Evolutionary conservation across 2,329 filamentous ascomycete species (phyloP).

Genomic region (Paramyrothecium roridum): DNA sequence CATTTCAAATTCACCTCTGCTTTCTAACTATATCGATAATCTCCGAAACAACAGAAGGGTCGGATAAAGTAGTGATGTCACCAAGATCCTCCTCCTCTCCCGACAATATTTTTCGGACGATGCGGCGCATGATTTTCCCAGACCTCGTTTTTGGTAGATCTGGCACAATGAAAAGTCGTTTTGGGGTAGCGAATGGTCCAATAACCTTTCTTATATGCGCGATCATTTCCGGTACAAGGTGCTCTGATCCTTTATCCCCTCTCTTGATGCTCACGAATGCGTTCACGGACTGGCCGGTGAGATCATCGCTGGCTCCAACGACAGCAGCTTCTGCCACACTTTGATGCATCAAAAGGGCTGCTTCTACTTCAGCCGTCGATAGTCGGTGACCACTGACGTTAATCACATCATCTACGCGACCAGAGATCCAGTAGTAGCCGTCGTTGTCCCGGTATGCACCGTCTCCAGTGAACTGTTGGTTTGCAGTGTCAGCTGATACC

Average conservation of each 20-base stretch:
- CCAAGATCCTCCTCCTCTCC: slow-evolving; percentile 92
- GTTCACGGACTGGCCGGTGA: slow-evolving; percentile 90
- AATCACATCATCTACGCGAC: slow-evolving; percentile 92
- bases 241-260: slow-evolving; percentile 48
- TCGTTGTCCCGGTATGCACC: slow-evolving; percentile 90
- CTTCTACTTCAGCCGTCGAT: slow-evolving; percentile 95
- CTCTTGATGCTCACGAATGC: slow-evolving; percentile 83
- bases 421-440: slow-evolving; percentile 97
- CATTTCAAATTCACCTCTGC: too few relatives aligned
- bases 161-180: slow-evolving; percentile 79
- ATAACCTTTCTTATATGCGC: slow-evolving; percentile 91
- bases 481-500: too few relatives aligned
- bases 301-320: slow-evolving; percentile 82
- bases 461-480: slow-evolving; percentile 83
- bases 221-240: slow-evolving; percentile 80
- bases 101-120: slow-evolving; percentile 88
- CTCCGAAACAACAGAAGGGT: slow-evolving; percentile 79
- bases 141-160: slow-evolving; percentile 92
- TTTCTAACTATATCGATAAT: slow-evolving; percentile 59
- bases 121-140: slow-evolving; percentile 95
- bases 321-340: slow-evolving; percentile 92
- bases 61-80: slow-evolving; percentile 83
- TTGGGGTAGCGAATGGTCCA: slow-evolving; percentile 89
- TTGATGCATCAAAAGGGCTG: slow-evolving; percentile 75
- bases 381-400: slow-evolving; percentile 92